phyloP scores from a whole-genome alignment of 305 asterid genomes.

The Euphrasia arctica region DNA sequence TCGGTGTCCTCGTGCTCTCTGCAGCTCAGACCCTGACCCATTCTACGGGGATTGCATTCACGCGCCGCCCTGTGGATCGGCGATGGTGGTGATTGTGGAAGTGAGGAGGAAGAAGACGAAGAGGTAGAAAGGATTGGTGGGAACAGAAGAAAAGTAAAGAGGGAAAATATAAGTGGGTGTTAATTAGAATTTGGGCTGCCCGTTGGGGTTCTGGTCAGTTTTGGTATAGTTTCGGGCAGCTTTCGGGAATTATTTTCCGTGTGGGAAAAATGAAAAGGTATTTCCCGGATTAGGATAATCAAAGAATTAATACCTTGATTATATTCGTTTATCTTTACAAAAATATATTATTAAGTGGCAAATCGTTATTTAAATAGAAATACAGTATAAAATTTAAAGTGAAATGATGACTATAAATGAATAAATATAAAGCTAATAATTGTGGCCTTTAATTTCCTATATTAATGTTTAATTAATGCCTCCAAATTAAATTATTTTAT shows the following conservation, averaged over 20 bases:
- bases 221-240: conserved; percentile 41
- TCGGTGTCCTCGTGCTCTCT: conserved; percentile 38
- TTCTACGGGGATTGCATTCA: conserved; percentile 23
- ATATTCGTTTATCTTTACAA: no score
- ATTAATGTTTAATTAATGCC: no score
- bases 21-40: conserved; percentile 83
- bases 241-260: no score
- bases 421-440: no score
- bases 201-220: conserved; percentile 45
- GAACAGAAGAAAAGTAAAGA: conserved; percentile 11
- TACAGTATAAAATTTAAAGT: no score
- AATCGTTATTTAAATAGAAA: no score
- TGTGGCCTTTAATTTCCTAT: no score
- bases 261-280: background rate
- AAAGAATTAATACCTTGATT: no score
- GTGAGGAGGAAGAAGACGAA: conserved; percentile 15
- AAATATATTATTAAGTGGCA: no score
- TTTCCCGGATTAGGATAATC: no score
- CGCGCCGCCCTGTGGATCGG: conserved; percentile 55
- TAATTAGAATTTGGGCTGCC: conserved; percentile 53
- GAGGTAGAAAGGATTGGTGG: conserved; percentile 11
- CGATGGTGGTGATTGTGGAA: conserved; percentile 31
- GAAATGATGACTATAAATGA: no score
- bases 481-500: no score
- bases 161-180: conserved; percentile 17